phyloP scores from a whole-genome alignment of 2,329 filamentous ascomycete genomes.

The Ophiocordyceps camponoti-leonardi region DNA sequence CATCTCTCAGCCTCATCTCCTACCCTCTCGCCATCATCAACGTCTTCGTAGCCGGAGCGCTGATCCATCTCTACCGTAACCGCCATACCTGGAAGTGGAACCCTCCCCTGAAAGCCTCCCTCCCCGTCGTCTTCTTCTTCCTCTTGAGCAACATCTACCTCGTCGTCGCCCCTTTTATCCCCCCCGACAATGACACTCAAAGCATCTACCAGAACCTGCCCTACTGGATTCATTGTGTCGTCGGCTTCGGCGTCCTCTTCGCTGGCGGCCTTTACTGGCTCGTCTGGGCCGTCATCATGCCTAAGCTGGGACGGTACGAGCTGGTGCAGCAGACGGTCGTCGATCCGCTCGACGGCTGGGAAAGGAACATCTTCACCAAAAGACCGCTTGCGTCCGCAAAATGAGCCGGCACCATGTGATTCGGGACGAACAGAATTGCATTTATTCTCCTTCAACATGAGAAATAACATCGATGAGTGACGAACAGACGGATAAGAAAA shows the following conservation, averaged over 20 bases:
- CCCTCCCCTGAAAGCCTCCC: conserved; percentile 35
- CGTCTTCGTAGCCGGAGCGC: conserved; percentile 32
- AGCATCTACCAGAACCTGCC: conserved; percentile 35
- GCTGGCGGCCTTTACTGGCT: conserved; percentile 38
- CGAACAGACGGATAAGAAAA: neutral
- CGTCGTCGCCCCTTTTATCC: conserved; percentile 40
- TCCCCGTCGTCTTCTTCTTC: conserved; percentile 40
- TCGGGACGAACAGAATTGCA: too few species aligned
- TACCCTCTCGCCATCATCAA: conserved; percentile 45
- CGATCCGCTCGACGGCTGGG: conserved; percentile 45
- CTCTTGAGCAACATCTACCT: conserved; percentile 44
- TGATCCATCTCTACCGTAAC: conserved; percentile 35
- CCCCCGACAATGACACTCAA: conserved; percentile 28
- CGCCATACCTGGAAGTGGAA: conserved; percentile 30
- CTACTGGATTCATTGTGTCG: conserved; percentile 41
- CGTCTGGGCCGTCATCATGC: conserved; percentile 34
- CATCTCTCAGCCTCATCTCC: conserved; percentile 33
- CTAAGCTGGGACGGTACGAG: conserved; percentile 34
- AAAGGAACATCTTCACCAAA: conserved; percentile 33
- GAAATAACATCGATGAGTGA: neutral
- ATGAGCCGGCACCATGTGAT: too few species aligned
- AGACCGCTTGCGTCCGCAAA: conserved; percentile 13
- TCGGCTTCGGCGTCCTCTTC: conserved; percentile 34
- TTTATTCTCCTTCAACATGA: too few species aligned
- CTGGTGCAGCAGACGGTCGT: conserved; percentile 36